Evolutionary conservation across 2,329 filamentous ascomycete genomes (phyloP).

Genomic region (Penicillium sp.): DNA sequence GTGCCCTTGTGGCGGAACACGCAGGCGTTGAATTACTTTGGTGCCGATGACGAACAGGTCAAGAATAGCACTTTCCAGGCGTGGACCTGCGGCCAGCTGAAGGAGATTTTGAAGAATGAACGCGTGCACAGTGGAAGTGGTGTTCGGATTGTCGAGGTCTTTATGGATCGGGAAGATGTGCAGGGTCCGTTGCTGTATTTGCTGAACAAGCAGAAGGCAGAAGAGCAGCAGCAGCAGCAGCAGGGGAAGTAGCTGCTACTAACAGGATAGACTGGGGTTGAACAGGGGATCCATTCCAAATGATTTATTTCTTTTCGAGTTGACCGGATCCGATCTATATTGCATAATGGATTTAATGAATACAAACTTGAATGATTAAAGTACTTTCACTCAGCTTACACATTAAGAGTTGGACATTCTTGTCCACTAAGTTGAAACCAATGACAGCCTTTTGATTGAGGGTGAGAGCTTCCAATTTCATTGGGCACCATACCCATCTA

Average conservation of each 20-base stretch:
- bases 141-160: conserved; percentile 39
- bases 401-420: too few species aligned
- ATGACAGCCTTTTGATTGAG: too few species aligned
- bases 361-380: too few species aligned
- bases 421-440: too few species aligned
- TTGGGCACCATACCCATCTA: too few species aligned
- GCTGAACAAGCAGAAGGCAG: conserved; percentile 26
- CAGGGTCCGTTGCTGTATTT: conserved; percentile 28
- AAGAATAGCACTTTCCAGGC: conserved; percentile 39
- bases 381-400: too few species aligned
- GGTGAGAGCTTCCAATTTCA: too few species aligned
- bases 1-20: conserved; percentile 49
- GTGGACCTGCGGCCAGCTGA: conserved; percentile 44
- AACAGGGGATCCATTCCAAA: too few species aligned
- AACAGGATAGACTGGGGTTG: too few species aligned
- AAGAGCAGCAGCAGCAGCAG: conserved; percentile 18
- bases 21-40: conserved; percentile 46
- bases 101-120: conserved; percentile 33
- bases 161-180: conserved; percentile 36
- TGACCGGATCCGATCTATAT: too few species aligned
- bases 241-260: background rate
- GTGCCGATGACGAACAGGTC: conserved; percentile 33
- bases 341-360: too few species aligned
- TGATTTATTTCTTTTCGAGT: too few species aligned
- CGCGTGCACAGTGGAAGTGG: conserved; percentile 35